Evolutionary conservation across 192 early-diverging fungal species (phyloP), one percentile per base, ranked within the genome.

Genomic region (Gonapodya prolifera): DNA sequence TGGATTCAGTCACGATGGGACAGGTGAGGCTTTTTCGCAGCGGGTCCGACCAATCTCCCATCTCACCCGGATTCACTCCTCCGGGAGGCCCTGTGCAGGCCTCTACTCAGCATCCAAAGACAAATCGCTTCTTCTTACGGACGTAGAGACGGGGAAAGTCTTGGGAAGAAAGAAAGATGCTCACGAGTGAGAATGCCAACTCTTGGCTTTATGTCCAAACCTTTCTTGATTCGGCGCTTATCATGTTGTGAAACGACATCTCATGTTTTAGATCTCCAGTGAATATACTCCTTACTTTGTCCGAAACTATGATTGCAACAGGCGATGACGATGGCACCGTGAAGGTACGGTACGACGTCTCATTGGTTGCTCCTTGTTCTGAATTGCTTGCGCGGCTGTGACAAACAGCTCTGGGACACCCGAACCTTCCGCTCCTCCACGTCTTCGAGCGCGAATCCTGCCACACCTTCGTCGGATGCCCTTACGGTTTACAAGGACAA

Each of bases 301-400:
- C 88, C 79, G 91, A 94, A 76, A 85, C 87, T 75, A 85, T 93
- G 16, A 70, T 99, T 2, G 95, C 94, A 0, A 94, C 98, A 0
- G 98, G 96, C 17, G 98, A 98, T 79, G 98, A 99, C 82, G 85
- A 81, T 0, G 98, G 98, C 23, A 82, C 86, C 34, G 91, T 99
- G 70, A 95, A 95, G 83, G 90, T 91, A 84, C 34, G 35, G 33
- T 0, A 1, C 69, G 33, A 29, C 69, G n/a, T 0, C 35, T 80
- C 23, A 23, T 61, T 8, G 45, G 45, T 16, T 23, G 23, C 8
- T 16, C 23, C 23, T 61, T 61, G 45, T 61, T 61, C 45, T 61
- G 8, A 23, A 16, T 8, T 23, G 23, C 8, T 16, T 23, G 8
- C 45, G 8, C 23, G 8, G 8, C 45, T 61, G 8, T 23, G 8